Percentiles rank a stretch among this genome's conserved stretches.
Evolutionary conservation across 257 asterid genomes (phyloP).

Genomic region (Verbascum thapsus): DNA sequence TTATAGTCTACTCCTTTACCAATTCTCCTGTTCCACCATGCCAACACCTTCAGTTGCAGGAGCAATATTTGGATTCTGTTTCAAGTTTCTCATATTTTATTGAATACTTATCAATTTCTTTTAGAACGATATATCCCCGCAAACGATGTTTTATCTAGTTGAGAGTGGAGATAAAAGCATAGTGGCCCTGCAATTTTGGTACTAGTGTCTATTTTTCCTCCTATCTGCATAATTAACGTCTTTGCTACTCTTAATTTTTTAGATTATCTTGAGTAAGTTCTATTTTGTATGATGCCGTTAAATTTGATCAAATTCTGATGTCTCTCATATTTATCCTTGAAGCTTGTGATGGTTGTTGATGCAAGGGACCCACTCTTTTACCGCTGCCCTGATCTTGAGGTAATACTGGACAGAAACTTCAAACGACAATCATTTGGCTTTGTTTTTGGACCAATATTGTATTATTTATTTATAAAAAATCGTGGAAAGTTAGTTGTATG

Average conservation of each 20-base stretch:
- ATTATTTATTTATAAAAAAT: neutral
- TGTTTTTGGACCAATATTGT: neutral
- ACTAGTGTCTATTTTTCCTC: neutral
- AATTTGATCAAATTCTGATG: constrained; percentile 26
- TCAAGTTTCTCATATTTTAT: neutral
- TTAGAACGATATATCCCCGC: constrained; percentile 1
- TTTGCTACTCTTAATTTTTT: constrained; percentile 9
- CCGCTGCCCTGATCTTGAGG: constrained; percentile 99
- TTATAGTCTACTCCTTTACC: neutral
- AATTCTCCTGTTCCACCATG: neutral
- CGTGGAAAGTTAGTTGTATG: constrained; percentile 2
- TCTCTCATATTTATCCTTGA: constrained; percentile 30
- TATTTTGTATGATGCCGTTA: constrained; percentile 8
- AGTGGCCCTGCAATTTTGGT: neutral
- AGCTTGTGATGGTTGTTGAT: constrained; percentile 99
- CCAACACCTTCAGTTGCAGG: neutral
- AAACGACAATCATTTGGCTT: constrained; percentile 11
- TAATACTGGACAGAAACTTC: constrained; percentile 32
- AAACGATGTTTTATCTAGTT: constrained; percentile 1
- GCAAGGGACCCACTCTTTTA: constrained; percentile 96
- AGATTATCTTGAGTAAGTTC: constrained; percentile 10
- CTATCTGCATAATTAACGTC: neutral
- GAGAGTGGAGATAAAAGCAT: constrained; percentile 10
- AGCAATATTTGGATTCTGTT: constrained; percentile 3
- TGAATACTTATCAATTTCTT: constrained; percentile 5